A percentile compares a stretch with the other conserved stretches of the same genome.
Conservation (phyloP, 1,139 yeast genomes). For the Williopsis jadinii region DNA sequence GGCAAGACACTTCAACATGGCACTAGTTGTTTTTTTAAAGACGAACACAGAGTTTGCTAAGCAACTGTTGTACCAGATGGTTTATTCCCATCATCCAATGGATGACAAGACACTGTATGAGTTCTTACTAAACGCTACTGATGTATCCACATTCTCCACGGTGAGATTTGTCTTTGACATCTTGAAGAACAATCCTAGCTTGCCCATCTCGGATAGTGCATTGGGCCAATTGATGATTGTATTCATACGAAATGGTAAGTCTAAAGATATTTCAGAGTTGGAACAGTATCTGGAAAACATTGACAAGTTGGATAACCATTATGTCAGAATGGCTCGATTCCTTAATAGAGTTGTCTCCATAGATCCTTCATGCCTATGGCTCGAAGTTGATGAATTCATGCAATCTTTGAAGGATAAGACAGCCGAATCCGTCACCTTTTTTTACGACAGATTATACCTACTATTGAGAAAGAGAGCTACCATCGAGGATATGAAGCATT, state of each 20-base stretch:
- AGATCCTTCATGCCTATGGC: conserved; percentile 3
- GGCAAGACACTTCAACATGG: conserved; percentile 15
- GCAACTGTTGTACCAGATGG: conserved; percentile 21
- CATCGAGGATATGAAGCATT: conserved; percentile 6
- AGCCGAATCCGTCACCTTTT: not conserved
- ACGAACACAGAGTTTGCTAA: conserved; percentile 20
- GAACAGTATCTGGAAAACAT: conserved; percentile 6
- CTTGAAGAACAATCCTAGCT: conserved; percentile 13
- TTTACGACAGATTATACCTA: conserved; percentile 8
- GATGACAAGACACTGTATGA: conserved; percentile 14
- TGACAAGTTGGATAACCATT: conserved; percentile 6
- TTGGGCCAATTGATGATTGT: conserved; percentile 12
- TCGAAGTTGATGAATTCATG: conserved; percentile 5
- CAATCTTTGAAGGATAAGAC: too few species aligned
- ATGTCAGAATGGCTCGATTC: conserved; percentile 13
- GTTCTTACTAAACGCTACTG: conserved; percentile 14
- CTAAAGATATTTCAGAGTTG: conserved; percentile 8
- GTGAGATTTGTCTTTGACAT: conserved; percentile 16
- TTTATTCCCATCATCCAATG: conserved; percentile 18
- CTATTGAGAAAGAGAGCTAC: conserved; percentile 6
- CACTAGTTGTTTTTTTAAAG: conserved; percentile 15
- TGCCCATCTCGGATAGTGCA: conserved; percentile 14
- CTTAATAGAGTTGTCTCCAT: conserved; percentile 3
- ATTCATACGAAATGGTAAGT: conserved; percentile 11
- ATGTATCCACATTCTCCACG: conserved; percentile 15